Percentiles rank a stretch among this genome's conserved stretches.
phyloP scores from a whole-genome alignment of 2,329 filamentous ascomycete genomes.

The Ophiostoma triangulosporum region DNA sequence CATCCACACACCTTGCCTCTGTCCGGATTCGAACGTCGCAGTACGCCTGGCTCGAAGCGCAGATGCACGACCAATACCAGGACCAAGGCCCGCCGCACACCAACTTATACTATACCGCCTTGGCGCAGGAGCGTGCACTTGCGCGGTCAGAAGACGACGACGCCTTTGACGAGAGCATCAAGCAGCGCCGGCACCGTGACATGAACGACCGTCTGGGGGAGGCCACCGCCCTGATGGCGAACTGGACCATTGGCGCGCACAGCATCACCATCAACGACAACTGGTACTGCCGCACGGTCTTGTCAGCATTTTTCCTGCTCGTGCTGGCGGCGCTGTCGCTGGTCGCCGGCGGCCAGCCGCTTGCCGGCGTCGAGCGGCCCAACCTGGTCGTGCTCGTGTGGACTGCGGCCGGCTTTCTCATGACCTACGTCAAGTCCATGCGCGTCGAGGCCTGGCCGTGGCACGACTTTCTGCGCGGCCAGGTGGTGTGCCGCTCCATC shows the following conservation, averaged over 20 bases:
- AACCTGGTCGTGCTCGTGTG: background rate
- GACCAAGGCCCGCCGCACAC: background rate
- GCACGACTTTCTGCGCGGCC: background rate
- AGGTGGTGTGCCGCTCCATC: background rate
- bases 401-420: background rate
- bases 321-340: background rate
- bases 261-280: background rate
- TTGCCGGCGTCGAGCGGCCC: background rate
- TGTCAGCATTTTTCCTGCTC: background rate
- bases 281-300: background rate
- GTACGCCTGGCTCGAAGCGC: background rate
- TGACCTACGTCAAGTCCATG: background rate
- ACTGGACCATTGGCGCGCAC: background rate
- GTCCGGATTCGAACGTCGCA: background rate
- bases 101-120: background rate
- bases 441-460: conserved; percentile 1
- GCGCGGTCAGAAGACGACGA: background rate
- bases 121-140: background rate
- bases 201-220: background rate
- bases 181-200: background rate
- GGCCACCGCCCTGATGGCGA: background rate
- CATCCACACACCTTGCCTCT: background rate
- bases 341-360: background rate
- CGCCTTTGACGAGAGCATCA: background rate
- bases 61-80: background rate